A percentile compares a stretch with the other conserved stretches of the same genome.
Evolutionary conservation across 1,139 yeast species (phyloP).

Genomic region (Nematodospora anomalae): DNA sequence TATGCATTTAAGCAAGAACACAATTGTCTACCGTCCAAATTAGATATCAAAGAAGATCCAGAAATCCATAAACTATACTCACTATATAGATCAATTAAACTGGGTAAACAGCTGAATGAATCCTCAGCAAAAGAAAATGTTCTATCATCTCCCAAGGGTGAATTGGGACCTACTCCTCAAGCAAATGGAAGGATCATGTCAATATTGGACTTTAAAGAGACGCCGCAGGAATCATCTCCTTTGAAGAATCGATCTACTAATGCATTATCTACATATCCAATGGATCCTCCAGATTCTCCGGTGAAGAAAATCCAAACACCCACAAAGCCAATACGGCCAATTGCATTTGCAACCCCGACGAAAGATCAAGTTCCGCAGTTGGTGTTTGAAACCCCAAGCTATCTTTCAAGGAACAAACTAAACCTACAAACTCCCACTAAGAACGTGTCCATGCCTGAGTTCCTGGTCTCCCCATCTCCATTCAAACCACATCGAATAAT

Average conservation of each 20-base stretch:
- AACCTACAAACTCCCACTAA: constrained; percentile 13
- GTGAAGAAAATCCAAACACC: constrained; percentile 12
- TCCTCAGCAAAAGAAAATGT: constrained; percentile 2
- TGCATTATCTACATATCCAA: constrained; percentile 4
- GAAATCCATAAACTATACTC: constrained; percentile 44
- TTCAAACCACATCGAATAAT: constrained; percentile 39
- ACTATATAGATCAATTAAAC: constrained; percentile 12
- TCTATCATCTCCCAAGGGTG: constrained; percentile 19
- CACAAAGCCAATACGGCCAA: constrained; percentile 9
- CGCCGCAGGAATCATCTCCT: constrained; percentile 51
- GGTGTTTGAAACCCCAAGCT: constrained; percentile 33
- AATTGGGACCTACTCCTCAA: constrained; percentile 78
- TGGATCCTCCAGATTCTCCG: constrained; percentile 10
- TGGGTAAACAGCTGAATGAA: constrained; percentile 8
- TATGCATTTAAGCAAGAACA: constrained; percentile 41
- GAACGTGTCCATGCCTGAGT: constrained; percentile 14
- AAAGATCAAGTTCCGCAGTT: constrained; percentile 1
- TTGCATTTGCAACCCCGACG: constrained; percentile 10
- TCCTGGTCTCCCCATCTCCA: constrained; percentile 49
- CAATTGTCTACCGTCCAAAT: constrained; percentile 51
- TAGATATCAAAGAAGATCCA: constrained; percentile 51
- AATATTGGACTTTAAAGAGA: constrained; percentile 53
- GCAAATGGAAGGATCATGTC: constrained; percentile 68
- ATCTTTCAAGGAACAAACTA: constrained; percentile 18
- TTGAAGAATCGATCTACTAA: constrained; percentile 19